Percentiles rank a stretch among this genome's conserved stretches.
phyloP scores from a whole-genome alignment of 257 asterid species.

The Cinchona pubescens region DNA sequence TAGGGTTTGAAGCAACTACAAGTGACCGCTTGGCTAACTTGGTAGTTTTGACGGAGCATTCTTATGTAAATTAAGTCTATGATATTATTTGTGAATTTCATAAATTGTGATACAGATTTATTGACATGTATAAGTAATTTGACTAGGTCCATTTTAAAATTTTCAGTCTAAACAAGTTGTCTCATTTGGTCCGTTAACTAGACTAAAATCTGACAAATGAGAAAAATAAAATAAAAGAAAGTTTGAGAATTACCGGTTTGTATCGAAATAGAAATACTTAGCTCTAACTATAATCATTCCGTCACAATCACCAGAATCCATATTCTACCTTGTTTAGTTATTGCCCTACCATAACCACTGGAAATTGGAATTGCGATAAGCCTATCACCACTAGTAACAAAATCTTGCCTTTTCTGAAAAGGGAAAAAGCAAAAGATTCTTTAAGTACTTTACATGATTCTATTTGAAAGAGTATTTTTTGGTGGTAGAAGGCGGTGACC shows the following conservation, averaged over 20 bases:
- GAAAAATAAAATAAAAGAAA: not conserved
- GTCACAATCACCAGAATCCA: not conserved
- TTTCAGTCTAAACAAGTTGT: not conserved
- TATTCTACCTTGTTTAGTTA: not conserved
- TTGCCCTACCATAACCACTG: not conserved
- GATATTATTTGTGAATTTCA: too few relatives aligned
- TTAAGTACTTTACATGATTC: not conserved
- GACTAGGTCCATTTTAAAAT: too few relatives aligned
- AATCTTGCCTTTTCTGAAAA: slow-evolving; percentile 2
- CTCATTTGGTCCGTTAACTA: not conserved
- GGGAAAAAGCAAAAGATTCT: not conserved
- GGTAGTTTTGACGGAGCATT: too few relatives aligned
- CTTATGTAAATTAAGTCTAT: too few relatives aligned
- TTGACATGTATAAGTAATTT: too few relatives aligned
- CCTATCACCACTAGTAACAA: not conserved
- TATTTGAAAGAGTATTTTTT: not conserved
- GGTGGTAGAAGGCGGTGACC: not conserved
- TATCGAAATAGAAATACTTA: not conserved
- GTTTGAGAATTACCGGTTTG: not conserved
- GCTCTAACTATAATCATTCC: not conserved
- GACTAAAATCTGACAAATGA: not conserved
- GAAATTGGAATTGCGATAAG: not conserved
- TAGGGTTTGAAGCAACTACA: too few relatives aligned
- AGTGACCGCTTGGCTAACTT: too few relatives aligned
- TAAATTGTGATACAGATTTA: too few relatives aligned